A percentile compares a stretch with the other conserved stretches of the same genome.
Evolutionary conservation across 2,329 filamentous ascomycete genomes (phyloP).

Genomic region (Dothistroma pini): DNA sequence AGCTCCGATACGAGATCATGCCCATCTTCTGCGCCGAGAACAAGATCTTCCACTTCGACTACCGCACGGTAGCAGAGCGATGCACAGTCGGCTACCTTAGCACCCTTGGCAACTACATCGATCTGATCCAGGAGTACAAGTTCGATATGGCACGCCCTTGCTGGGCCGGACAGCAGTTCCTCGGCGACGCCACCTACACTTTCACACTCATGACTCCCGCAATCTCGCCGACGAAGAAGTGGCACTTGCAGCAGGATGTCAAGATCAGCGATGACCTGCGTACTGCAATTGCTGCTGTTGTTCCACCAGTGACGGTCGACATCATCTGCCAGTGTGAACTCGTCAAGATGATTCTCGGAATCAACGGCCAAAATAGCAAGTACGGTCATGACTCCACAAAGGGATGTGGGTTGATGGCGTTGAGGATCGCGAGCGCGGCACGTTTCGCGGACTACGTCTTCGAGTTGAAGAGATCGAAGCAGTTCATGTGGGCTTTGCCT

Average conservation of each 20-base stretch:
- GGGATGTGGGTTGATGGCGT: slow-evolving; percentile 3
- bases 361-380: slow-evolving; percentile 1
- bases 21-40: slow-evolving; percentile 27
- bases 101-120: slow-evolving; percentile 17
- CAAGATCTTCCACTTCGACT: slow-evolving; percentile 22
- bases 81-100: slow-evolving; percentile 22
- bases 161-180: slow-evolving; percentile 11
- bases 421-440: slow-evolving; percentile 9
- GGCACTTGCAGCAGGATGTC: neutral
- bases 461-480: slow-evolving; percentile 16
- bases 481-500: slow-evolving; percentile 7
- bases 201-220: slow-evolving; percentile 12
- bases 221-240: neutral
- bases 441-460: slow-evolving; percentile 16
- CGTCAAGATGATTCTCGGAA: neutral
- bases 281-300: neutral
- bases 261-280: neutral
- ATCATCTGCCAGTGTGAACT: slow-evolving; percentile 14
- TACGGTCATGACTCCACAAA: neutral
- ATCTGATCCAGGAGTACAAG: slow-evolving; percentile 17
- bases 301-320: neutral
- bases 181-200: slow-evolving; percentile 17
- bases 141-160: slow-evolving; percentile 19
- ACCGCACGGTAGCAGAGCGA: slow-evolving; percentile 22
- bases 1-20: slow-evolving; percentile 25